Evolutionary conservation across 306 rosid genomes (phyloP).

Genomic region (Trichosanthes cucumerina): DNA sequence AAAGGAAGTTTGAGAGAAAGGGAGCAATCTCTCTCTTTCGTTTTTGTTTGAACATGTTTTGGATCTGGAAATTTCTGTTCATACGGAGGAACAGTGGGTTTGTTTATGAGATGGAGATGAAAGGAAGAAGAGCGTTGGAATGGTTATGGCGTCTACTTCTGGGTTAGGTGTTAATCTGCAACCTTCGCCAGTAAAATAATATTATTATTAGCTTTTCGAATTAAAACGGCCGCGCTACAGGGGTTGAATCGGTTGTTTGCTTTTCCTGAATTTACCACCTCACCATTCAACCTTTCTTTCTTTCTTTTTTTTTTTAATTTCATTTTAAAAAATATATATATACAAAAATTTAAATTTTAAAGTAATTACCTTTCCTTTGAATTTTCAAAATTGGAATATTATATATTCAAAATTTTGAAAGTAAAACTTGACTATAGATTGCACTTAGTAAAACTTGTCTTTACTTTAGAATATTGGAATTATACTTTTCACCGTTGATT

Average conservation of each 20-base stretch:
- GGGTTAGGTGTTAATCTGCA: conserved; percentile 17
- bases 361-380: no score
- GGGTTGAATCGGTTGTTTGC: neutral
- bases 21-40: neutral
- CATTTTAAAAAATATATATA: no score
- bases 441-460: no score
- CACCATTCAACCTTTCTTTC: neutral
- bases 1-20: neutral
- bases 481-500: no score
- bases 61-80: conserved; percentile 7
- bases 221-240: conserved; percentile 1
- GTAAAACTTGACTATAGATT: no score
- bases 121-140: neutral
- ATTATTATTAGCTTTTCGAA: conserved; percentile 9
- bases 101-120: neutral
- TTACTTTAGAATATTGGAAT: no score
- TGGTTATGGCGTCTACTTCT: conserved; percentile 60
- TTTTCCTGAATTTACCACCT: neutral
- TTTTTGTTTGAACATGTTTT: neutral
- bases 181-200: neutral
- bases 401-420: no score
- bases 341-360: no score
- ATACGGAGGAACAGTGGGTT: neutral
- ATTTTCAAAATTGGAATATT: no score
- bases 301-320: neutral